Base-by-base conservation (phyloP, 177 flowering plant species). In the Vitis hybrid region DNA sequence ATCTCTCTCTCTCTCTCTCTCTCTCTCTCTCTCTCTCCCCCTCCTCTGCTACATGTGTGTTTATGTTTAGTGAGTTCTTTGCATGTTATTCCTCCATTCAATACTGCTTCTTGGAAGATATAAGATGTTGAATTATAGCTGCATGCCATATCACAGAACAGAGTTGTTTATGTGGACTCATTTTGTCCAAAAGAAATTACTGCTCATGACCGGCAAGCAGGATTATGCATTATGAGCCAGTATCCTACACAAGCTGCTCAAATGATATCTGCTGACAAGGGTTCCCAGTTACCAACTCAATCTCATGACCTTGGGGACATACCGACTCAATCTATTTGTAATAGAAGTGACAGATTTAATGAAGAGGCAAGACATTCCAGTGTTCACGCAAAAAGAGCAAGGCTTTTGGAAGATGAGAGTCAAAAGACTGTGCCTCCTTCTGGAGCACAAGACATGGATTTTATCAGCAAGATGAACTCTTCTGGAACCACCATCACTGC, bases 111-210 rank as follows among this genome's bases (percentile, higher is more conserved):
- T 50, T 56, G 30, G 46, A 16, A 65, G 8, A 50, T n/a, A 30
- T 51, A 11, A 56, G 24, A 59, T 6, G 11, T 3, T 48, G 14
- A 32, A 58, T 12, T 49, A 15, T 64, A 51, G 11, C 50, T 35
- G 9, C 46, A 8, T 54, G 56, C 56, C 12, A 60, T 60, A 18
- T 59, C 4, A 40, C 88, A 95, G 99, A 83, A 89, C 78, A 52
- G 73, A 73, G 72, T 93, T 73, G 91, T 90, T 78, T 65, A 86
- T 35, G 51, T 72, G 40, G 86, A 81, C 64, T 59, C 72, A 60
- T 95, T 85, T 83, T 73, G 60, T 52, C 99, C 98, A 27, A 90
- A 84, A 79, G 91, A 86, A 72, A 85, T 67, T 63, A 85, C 90
- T 64, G 67, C 80, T 62, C 84, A 84, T 70, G 99, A 94, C 52